These are phyloP conservation scores for Thermothielavioides terrestris DNA, from an alignment of 495 filamentous ascomycete species.

Conservation along the genomic window DNA sequence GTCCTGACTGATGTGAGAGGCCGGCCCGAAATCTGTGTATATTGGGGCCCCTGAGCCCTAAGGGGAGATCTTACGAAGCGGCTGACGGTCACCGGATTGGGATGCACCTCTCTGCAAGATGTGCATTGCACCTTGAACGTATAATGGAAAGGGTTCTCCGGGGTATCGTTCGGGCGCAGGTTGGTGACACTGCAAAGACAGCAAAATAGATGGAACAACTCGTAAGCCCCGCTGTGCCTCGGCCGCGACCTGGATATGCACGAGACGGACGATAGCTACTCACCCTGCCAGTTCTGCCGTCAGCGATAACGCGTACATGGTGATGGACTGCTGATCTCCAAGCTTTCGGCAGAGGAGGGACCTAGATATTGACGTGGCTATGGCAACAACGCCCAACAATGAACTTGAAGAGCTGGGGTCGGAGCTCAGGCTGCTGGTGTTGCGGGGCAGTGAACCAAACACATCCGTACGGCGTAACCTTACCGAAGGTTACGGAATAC, in stretches of 20 bases:
- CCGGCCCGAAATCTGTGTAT: too few relatives aligned
- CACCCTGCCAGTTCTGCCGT: conserved; percentile 71
- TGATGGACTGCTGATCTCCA: background rate
- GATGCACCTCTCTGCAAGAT: conserved; percentile 83
- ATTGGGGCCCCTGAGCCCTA: background rate
- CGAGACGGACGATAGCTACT: conserved; percentile 9
- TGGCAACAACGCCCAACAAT: background rate
- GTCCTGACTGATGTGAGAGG: conserved; percentile 51
- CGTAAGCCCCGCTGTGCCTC: background rate
- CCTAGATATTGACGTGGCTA: background rate
- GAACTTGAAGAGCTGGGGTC: background rate
- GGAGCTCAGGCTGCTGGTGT: background rate
- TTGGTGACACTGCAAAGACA: conserved; percentile 73
- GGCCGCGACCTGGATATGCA: background rate
- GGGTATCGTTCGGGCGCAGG: conserved; percentile 73
- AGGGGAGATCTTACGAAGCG: conserved; percentile 73
- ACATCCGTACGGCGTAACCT: too few relatives aligned
- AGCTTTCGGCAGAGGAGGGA: too few relatives aligned
- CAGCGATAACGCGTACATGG: conserved; percentile 71
- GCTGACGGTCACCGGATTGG: conserved; percentile 77
- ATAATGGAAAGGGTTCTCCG: conserved; percentile 79
- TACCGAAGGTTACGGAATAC: too few relatives aligned
- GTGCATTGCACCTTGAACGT: conserved; percentile 96
- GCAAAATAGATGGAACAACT: too few relatives aligned
- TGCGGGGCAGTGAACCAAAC: conserved; percentile 3